A percentile compares a stretch with the other conserved stretches of the same genome.
Conservation (phyloP, 495 filamentous ascomycete species). For the Penicillium mononematosum region DNA sequence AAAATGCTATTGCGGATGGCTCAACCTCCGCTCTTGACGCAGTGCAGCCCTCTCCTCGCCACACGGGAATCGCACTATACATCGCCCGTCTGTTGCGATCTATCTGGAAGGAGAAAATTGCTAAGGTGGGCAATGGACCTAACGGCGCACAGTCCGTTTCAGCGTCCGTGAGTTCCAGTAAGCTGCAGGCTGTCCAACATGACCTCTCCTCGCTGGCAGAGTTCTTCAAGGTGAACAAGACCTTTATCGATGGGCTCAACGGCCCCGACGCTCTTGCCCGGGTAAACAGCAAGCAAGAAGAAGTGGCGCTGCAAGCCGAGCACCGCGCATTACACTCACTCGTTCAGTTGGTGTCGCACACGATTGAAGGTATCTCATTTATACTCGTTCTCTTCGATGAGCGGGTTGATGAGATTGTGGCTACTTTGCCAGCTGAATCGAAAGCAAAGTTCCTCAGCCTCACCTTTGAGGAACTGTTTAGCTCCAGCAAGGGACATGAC, state of each 20-base stretch:
- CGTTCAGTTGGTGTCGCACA: slow-evolving; percentile 73
- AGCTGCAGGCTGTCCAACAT: slow-evolving; percentile 72
- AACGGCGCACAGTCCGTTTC: slow-evolving; percentile 50
- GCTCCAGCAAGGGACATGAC: slow-evolving; percentile 71
- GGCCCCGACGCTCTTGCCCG: slow-evolving; percentile 77
- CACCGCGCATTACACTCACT: slow-evolving; percentile 88
- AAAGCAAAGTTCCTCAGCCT: slow-evolving; percentile 68
- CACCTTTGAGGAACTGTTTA: slow-evolving; percentile 85
- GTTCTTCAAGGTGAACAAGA: slow-evolving; percentile 81
- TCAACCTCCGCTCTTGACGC: slow-evolving; percentile 64
- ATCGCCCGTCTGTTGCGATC: slow-evolving; percentile 78
- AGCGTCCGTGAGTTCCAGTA: slow-evolving; percentile 55
- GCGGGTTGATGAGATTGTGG: slow-evolving; percentile 80
- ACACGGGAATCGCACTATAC: slow-evolving; percentile 84
- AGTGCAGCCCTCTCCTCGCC: slow-evolving; percentile 82
- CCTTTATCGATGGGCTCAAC: slow-evolving; percentile 86
- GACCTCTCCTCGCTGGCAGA: slow-evolving; percentile 72
- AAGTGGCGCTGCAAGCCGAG: slow-evolving; percentile 85
- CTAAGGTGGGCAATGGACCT: slow-evolving; percentile 55
- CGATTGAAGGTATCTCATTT: slow-evolving; percentile 95
- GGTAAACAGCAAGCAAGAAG: slow-evolving; percentile 75
- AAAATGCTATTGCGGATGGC: slow-evolving; percentile 67
- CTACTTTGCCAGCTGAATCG: slow-evolving; percentile 67
- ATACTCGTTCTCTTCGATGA: slow-evolving; percentile 92
- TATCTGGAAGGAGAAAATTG: slow-evolving; percentile 75